Base-by-base conservation (phyloP, 352 stramenopile genomes). In the Saprolegnia diclina region DNA sequence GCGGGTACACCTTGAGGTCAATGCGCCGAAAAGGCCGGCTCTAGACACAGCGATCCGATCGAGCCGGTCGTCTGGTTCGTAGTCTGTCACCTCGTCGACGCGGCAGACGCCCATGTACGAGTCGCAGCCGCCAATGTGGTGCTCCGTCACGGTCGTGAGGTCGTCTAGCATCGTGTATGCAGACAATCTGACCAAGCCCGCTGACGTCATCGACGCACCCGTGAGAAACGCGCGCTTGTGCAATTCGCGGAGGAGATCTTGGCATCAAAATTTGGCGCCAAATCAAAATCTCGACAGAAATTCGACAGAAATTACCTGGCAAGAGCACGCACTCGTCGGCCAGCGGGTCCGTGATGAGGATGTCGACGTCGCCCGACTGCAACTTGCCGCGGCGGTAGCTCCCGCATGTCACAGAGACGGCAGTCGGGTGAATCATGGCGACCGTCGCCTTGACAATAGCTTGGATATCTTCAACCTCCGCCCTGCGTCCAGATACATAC, bases 81-180 rank as follows among this genome's bases (percentile, higher is more conserved):
- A 32, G 24, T 19, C 50, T 55, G 22, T 67, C 61, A 91, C 81
- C 74, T 81, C 73, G 4, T 74, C 76, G 32, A 94, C 67, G 16
- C 68, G 83, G 26, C 85, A 95, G 11, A 95, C 85, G 16, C 88
- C 88, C 88, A 94, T 96, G 80, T 93, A 96, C 0, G 85, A 89
- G 70, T 92, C 80, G 26, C 80, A 91, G 14, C 75, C 71, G 3
- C 76, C 78, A 29, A 73, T 77, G 50, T 75, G 75, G 40, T 91
- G 79, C 22, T 81, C 82, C 7, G 80, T 81, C 21, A 82, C 67
- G 46, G 89, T 80, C 0, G 76, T 89, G 64, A 94, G 70, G 64
- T 93, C 78, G 37, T 94, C 86, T 88, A 53, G n/a, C 32, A 42
- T 14, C 0, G 24, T 50, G 63, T 22, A 24, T 65, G 56, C n/a